Evolutionary conservation across 805 yeast genomes (phyloP).

Genomic region (Wickerhamomyces chaumierensis): DNA sequence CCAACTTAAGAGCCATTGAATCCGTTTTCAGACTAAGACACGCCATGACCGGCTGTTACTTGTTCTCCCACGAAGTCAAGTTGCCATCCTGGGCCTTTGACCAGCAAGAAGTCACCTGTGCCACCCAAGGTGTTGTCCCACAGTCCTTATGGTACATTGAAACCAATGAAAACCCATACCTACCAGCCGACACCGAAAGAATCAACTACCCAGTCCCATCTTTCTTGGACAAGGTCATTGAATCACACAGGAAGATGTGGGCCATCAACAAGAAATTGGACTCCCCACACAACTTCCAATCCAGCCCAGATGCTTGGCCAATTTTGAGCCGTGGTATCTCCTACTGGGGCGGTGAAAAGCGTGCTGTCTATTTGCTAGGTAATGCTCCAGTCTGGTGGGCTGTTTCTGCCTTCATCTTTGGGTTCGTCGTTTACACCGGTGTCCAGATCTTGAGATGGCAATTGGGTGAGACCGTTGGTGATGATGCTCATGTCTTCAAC

Average conservation of each 20-base stretch:
- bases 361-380: conserved; percentile 63
- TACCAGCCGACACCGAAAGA: conserved; percentile 32
- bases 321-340: conserved; percentile 66
- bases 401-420: conserved; percentile 38
- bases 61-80: conserved; percentile 65
- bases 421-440: conserved; percentile 34
- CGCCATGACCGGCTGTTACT: conserved; percentile 68
- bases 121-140: conserved; percentile 51
- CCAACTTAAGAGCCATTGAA: conserved; percentile 49
- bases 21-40: conserved; percentile 67
- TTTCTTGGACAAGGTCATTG: conserved; percentile 50
- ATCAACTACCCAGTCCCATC: conserved; percentile 42
- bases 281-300: conserved; percentile 60
- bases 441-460: conserved; percentile 53
- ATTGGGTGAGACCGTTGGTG: conserved; percentile 37
- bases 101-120: conserved; percentile 80
- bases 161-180: conserved; percentile 42
- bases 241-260: conserved; percentile 71
- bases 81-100: conserved; percentile 78
- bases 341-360: conserved; percentile 57
- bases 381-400: conserved; percentile 79
- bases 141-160: conserved; percentile 68
- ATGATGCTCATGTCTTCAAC: conserved; percentile 45
- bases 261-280: conserved; percentile 58
- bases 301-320: conserved; percentile 69